phyloP scores from a whole-genome alignment of 345 rosid species.

The Eucalyptus cladocalyx region DNA sequence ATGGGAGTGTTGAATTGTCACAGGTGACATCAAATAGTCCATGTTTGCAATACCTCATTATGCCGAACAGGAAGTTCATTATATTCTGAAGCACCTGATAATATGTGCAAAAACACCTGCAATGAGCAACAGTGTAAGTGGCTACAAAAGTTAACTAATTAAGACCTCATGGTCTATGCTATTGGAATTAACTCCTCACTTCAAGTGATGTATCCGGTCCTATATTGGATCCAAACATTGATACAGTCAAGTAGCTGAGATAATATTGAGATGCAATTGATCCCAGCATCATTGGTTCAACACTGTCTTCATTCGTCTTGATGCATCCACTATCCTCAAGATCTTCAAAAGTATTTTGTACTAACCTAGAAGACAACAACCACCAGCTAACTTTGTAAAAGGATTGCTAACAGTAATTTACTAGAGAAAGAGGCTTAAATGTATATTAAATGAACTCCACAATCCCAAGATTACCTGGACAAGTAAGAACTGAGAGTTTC shows the following conservation, averaged over 20 bases:
- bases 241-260: constrained; percentile 85
- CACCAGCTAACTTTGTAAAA: not conserved
- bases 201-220: constrained; percentile 88
- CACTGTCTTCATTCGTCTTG: constrained; percentile 60
- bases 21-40: not conserved
- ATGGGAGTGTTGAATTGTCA: not conserved
- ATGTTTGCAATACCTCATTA: constrained; percentile 56
- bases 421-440: not conserved
- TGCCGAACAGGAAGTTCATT: constrained; percentile 97
- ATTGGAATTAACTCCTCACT: constrained; percentile 28
- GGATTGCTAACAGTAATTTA: not conserved
- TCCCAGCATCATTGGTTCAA: constrained; percentile 85
- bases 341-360: constrained; percentile 87
- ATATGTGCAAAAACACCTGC: constrained; percentile 74
- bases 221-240: constrained; percentile 97
- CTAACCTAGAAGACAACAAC: constrained; percentile 44
- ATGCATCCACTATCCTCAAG: constrained; percentile 98
- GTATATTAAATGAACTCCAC: not conserved
- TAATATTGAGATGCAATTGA: constrained; percentile 91
- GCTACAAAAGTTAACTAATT: not conserved
- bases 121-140: not conserved
- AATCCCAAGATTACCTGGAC: constrained; percentile 49
- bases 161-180: not conserved
- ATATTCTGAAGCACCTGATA: constrained; percentile 89
- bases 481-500: constrained; percentile 62